These are phyloP conservation scores for Zancudomyces culisetae DNA, from an alignment of 371 early-diverging fungal genomes.

Conservation along the genomic window DNA sequence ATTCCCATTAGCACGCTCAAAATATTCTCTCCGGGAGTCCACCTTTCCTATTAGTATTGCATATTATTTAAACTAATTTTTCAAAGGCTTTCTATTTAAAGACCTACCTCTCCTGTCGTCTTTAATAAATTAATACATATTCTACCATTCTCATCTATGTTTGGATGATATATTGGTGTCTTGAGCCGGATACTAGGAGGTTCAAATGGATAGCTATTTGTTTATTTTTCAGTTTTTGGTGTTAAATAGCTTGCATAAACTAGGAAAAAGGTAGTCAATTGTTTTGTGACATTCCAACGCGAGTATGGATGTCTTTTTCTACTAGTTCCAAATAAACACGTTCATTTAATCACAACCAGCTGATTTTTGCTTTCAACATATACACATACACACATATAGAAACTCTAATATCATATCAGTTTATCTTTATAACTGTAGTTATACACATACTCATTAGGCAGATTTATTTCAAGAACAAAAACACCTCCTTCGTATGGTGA, in stretches of 20 bases:
- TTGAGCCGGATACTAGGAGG: conserved; percentile 96
- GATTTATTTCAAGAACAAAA: conserved; percentile 11
- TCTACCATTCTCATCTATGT: conserved; percentile 96
- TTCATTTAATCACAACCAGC: too few species aligned
- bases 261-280: too few species aligned
- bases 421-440: too few species aligned
- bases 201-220: conserved; percentile 97
- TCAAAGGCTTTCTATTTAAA: not conserved
- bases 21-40: conserved; percentile 69
- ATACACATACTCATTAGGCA: conserved; percentile 8
- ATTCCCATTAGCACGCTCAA: conserved; percentile 48
- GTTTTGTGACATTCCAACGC: too few species aligned
- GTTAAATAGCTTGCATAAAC: too few species aligned
- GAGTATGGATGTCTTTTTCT: too few species aligned
- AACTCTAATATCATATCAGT: too few species aligned
- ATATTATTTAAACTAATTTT: not conserved
- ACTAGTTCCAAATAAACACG: too few species aligned
- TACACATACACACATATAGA: too few species aligned
- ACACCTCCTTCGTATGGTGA: conserved; percentile 21
- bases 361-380: too few species aligned
- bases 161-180: conserved; percentile 98
- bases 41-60: conserved; percentile 25
- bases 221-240: too few species aligned
- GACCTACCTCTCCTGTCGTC: conserved; percentile 29
- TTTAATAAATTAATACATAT: conserved; percentile 98